These are phyloP conservation scores for Pseudocercospora fijiensis DNA, from an alignment of 2,329 filamentous ascomycete species.

Conservation along the genomic window DNA sequence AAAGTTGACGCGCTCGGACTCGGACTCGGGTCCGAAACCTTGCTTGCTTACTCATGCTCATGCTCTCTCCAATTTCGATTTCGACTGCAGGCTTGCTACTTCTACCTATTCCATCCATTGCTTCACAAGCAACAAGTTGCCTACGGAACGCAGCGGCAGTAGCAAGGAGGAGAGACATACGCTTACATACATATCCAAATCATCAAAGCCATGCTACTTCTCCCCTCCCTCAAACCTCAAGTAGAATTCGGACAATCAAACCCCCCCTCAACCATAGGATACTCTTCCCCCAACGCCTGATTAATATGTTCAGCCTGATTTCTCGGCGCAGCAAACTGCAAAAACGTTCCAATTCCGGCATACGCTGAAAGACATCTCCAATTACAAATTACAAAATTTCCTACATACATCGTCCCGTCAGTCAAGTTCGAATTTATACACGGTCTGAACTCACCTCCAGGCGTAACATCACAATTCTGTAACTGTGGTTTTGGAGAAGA, in stretches of 20 bases:
- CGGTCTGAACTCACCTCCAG: background rate
- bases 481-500: background rate
- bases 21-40: background rate
- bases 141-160: too few species aligned
- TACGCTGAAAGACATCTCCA: background rate
- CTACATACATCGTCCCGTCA: too few species aligned
- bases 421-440: background rate
- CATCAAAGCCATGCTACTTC: background rate
- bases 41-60: background rate
- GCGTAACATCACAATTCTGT: background rate
- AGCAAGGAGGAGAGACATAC: too few species aligned
- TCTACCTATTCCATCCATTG: background rate
- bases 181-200: background rate
- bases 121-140: too few species aligned
- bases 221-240: background rate
- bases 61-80: too few species aligned
- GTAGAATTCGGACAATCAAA: slow-evolving; percentile 3
- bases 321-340: background rate
- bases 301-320: slow-evolving; percentile 1
- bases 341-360: background rate
- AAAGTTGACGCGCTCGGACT: background rate
- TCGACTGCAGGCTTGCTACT: background rate
- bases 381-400: background rate
- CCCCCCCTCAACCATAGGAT: background rate
- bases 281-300: background rate